Evolutionary conservation across 257 asterid genomes (phyloP).

Genomic region (Mitragyna speciosa): DNA sequence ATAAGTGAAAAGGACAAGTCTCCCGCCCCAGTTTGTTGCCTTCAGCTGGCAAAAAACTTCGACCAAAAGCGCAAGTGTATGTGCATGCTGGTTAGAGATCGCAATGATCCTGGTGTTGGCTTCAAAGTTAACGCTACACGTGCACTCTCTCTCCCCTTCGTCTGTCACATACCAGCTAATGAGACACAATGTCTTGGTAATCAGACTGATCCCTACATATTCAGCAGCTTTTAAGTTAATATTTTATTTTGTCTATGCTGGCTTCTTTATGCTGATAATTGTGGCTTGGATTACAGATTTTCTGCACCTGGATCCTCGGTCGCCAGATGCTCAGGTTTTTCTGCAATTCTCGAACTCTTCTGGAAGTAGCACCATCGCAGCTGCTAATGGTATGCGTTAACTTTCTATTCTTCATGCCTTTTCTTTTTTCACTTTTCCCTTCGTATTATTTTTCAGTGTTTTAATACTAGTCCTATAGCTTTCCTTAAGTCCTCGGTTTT

Average conservation of each 20-base stretch:
- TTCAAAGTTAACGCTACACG: slow-evolving; percentile 48
- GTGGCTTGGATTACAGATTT: slow-evolving; percentile 26
- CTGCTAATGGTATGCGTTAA: slow-evolving; percentile 14
- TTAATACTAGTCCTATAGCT: neutral
- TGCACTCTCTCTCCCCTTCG: slow-evolving; percentile 36
- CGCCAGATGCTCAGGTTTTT: slow-evolving; percentile 53
- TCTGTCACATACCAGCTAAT: slow-evolving; percentile 28
- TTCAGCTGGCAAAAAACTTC: slow-evolving; percentile 27
- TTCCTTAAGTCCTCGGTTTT: neutral
- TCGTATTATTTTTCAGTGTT: neutral
- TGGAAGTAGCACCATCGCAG: slow-evolving; percentile 13
- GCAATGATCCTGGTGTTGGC: slow-evolving; percentile 42
- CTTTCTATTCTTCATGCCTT: neutral
- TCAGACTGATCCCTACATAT: neutral
- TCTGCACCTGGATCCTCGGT: slow-evolving; percentile 41
- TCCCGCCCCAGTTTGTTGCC: slow-evolving; percentile 43
- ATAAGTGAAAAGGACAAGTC: slow-evolving; percentile 34
- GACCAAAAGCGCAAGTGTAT: slow-evolving; percentile 35
- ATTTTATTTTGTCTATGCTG: neutral
- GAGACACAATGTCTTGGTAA: slow-evolving; percentile 36
- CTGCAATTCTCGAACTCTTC: slow-evolving; percentile 27
- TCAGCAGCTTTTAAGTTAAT: neutral
- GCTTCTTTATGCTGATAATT: neutral
- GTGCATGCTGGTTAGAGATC: slow-evolving; percentile 41
- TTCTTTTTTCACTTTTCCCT: neutral